Evolutionary conservation across 139 green algal species (phyloP), one percentile per base, ranked within the genome.

Genomic region (Chlamydomonas urium): DNA sequence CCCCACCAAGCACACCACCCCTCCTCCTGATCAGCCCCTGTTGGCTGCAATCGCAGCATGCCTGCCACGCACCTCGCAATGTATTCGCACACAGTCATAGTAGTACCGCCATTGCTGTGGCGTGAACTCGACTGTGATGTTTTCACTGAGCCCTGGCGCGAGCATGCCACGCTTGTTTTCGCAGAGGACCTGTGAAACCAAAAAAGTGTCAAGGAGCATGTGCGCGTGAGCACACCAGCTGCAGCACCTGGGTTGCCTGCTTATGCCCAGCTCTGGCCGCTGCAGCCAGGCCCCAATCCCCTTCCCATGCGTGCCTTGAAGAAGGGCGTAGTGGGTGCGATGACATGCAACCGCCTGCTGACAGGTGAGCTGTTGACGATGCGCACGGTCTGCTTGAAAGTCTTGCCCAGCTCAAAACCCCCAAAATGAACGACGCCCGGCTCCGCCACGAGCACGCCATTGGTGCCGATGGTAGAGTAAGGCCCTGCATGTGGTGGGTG

Each of bases 61-160:
- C n/a, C n/a, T 24, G 28, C 17, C n/a, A 29, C 23, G n/a, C 67
- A 84, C 81, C 79, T 90, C 81, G 19, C 42, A 73, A 72, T 90
- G 84, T 1, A 90, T 77, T 24, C 77, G 63, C 2, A 90, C 35
- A 66, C 74, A 81, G 72, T 90, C 84, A 29, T 87, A 85, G 84
- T 90, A 90, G 68, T 90, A 90, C 21, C 78, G 75, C 48, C 75
- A 83, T 61, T 85, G 72, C 26, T 48, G 57, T 2, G 81, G 79
- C 32, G 74, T 76, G 65, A 90, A 90, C 75, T 87, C 81, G 58
- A 90, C 57, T 38, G 36, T 47, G 2, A 90, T 74, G 65, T 76
- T 71, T 34, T 90, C 84, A n/a, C 36, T 36, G 72, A 90, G 72
- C 53, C 84, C 84, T 2, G 84, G 81, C 4, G 79, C 76, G 34